Evolutionary conservation across 202 grass and related monocot genomes (phyloP).

Genomic region (Setaria italica): DNA sequence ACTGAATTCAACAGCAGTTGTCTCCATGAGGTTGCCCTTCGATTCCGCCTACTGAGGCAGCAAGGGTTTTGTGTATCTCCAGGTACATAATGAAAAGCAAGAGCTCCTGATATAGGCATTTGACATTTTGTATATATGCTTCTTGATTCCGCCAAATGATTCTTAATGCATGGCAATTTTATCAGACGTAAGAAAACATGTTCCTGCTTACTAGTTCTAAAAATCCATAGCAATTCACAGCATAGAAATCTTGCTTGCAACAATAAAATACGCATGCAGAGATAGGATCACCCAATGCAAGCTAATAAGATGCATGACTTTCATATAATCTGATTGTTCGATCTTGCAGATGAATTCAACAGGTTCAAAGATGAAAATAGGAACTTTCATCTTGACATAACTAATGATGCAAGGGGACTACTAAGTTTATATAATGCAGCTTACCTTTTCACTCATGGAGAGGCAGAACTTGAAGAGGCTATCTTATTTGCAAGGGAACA

Average conservation of each 20-base stretch:
- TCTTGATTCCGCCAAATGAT: not conserved
- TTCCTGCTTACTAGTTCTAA: not conserved
- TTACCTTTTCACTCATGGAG: conserved; percentile 46
- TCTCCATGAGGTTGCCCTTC: conserved; percentile 55
- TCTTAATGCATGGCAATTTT: not conserved
- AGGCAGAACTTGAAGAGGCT: conserved; percentile 46
- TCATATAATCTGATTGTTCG: not conserved
- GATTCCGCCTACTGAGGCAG: conserved; percentile 60
- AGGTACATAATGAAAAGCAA: conserved; percentile 33
- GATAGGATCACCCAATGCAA: not conserved
- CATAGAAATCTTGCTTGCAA: not conserved
- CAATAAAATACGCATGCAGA: not conserved
- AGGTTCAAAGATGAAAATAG: conserved; percentile 52
- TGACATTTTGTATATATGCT: not conserved
- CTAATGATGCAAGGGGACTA: conserved; percentile 51
- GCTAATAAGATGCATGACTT: not conserved
- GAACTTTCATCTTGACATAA: conserved; percentile 14
- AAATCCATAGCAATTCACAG: not conserved
- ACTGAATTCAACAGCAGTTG: conserved; percentile 30
- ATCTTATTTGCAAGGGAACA: conserved; percentile 39
- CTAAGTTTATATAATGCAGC: conserved; percentile 65
- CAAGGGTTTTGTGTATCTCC: conserved; percentile 51
- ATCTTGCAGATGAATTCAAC: conserved; percentile 54
- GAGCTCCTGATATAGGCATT: not conserved
- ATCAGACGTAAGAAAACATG: not conserved